Percentiles rank a stretch among this genome's conserved stretches.
Conservation (phyloP, 1,284 basidiomycete genomes). For the Cryptococcus sp. region DNA sequence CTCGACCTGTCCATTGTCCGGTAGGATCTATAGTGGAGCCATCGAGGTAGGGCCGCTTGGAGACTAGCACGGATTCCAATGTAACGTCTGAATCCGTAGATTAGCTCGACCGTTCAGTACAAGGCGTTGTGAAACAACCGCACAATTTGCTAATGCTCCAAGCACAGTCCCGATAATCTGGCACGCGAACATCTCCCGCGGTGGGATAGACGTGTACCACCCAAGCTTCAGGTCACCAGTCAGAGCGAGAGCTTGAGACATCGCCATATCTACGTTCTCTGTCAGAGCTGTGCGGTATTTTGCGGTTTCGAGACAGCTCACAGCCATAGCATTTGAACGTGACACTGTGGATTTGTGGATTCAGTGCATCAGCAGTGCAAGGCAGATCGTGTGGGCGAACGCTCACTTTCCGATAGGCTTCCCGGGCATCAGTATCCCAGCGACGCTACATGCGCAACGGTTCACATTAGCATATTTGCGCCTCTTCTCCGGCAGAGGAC, state of each 20-base stretch:
- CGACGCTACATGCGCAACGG: constrained; percentile 36
- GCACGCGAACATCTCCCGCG: constrained; percentile 56
- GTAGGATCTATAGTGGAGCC: constrained; percentile 55
- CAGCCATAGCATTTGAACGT: constrained; percentile 54
- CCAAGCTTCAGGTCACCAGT: constrained; percentile 56
- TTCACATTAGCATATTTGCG: background rate
- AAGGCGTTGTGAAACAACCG: too few relatives aligned
- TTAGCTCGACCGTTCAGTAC: background rate
- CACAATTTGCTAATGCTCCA: constrained; percentile 55
- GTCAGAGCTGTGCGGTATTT: too few relatives aligned
- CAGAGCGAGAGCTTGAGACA: constrained; percentile 53
- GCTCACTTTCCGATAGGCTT: constrained; percentile 57
- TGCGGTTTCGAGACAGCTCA: constrained; percentile 15
- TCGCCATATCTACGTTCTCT: constrained; percentile 51
- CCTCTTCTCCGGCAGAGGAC: background rate
- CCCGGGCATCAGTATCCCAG: constrained; percentile 57
- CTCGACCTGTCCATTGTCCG: constrained; percentile 53
- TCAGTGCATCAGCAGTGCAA: constrained; percentile 8
- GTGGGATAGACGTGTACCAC: constrained; percentile 52
- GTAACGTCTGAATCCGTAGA: constrained; percentile 48
- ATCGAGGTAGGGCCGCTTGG: constrained; percentile 49
- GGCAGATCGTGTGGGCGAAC: background rate
- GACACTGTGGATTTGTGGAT: constrained; percentile 36
- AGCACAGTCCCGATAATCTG: constrained; percentile 57
- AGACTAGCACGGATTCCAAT: constrained; percentile 50